Conservation (phyloP, 2,329 filamentous ascomycete genomes). For the Penicillium sp. region DNA sequence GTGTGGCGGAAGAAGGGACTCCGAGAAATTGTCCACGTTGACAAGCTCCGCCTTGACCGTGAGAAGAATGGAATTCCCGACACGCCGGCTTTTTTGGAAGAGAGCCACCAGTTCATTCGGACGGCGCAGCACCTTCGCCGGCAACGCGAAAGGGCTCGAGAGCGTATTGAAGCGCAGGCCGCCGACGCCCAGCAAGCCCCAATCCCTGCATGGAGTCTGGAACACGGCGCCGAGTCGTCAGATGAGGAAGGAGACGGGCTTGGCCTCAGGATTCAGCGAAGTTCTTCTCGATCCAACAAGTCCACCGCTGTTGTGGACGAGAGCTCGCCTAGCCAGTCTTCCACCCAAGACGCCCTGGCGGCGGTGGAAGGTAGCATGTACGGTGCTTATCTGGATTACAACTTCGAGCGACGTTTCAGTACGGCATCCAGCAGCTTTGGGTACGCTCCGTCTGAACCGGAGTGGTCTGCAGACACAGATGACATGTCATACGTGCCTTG, state of each 20-base stretch:
- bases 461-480: conserved; percentile 60
- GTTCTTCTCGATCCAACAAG: conserved; percentile 37
- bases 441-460: conserved; percentile 46
- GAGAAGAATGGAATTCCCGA: conserved; percentile 75
- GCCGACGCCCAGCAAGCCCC: conserved; percentile 54
- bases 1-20: conserved; percentile 89
- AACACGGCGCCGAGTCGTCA: conserved; percentile 66
- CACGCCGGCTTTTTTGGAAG: conserved; percentile 55
- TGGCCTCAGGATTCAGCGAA: conserved; percentile 34
- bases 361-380: conserved; percentile 78
- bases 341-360: conserved; percentile 42
- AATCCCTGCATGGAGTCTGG: conserved; percentile 78
- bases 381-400: conserved; percentile 65
- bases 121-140: conserved; percentile 38
- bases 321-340: conserved; percentile 55
- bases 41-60: conserved; percentile 75
- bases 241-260: conserved; percentile 46
- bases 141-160: conserved; percentile 58
- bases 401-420: conserved; percentile 73
- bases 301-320: conserved; percentile 48
- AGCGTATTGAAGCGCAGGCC: conserved; percentile 61
- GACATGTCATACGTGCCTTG: conserved; percentile 93
- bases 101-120: conserved; percentile 45
- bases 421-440: conserved; percentile 67
- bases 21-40: conserved; percentile 78